Evolutionary conservation across 805 yeast species (phyloP), one percentile per base, ranked within the genome.

Genomic region (Candida maesae): DNA sequence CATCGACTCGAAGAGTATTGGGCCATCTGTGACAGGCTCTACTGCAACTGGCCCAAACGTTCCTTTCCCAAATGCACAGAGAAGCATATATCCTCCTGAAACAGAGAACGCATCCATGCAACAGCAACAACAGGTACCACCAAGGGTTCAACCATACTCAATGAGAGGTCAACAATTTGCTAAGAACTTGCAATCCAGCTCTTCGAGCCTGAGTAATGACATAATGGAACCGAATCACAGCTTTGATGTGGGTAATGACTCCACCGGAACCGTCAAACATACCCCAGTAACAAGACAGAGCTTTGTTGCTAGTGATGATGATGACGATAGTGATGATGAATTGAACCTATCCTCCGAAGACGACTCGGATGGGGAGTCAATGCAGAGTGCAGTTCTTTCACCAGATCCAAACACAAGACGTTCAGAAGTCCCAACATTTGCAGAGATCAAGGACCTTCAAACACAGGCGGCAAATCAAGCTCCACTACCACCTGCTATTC

Each of bases 351-450:
- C 50, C 11, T 33, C 39, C 5, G 37, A 37, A 5, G 45, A 44
- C 26, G 50, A 35, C 4, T 45, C 46, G 7, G 54, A 50, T 23
- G 42, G 33, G 17, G 52, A 50, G 23, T 49, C 57, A 1, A 41
- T 51, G 33, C 39, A 42, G 24, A 49, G 53, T 40, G 41, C 43
- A 13, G 39, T 51, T 6, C 36, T 46, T 9, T 46, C 51, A 4
- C 49, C 51, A 31, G 28, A 37, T 17, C 35, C 39, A 9, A 17
- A 38, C 2, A 14, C 24, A 2, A 35, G 46, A 35, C 28, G 19
- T 5, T 42, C 46, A 2, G 40, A 32, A 13, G 21, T 35, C 4
- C 42, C 42, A 28, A 14, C 28, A 4, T n/a, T 14, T 15, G 23
- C 18, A 11, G 26, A 33, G 13, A 24, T 36, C 17, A 12, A 14